These are phyloP conservation scores for Gamarada debralockiae DNA, from an alignment of 495 filamentous ascomycete species.

Conservation along the genomic window DNA sequence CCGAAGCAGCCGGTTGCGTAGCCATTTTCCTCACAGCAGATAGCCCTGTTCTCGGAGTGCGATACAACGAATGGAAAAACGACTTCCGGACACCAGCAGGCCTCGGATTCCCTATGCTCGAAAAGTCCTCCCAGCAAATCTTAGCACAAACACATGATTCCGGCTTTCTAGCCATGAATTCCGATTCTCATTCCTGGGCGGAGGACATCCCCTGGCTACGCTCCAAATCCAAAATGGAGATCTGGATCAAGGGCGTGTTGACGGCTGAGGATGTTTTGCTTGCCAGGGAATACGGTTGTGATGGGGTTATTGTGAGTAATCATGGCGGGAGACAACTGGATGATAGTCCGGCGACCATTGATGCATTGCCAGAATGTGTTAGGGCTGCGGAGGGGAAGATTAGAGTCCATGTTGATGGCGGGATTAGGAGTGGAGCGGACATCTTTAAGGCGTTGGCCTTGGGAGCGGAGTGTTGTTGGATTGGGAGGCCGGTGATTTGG, in stretches of 20 bases:
- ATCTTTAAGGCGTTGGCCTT: constrained; percentile 57
- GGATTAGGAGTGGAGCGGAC: constrained; percentile 57
- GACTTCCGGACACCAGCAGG: constrained; percentile 11
- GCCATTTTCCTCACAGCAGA: constrained; percentile 65
- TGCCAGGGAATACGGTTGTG: constrained; percentile 47
- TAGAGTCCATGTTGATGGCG: constrained; percentile 62
- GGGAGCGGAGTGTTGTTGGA: constrained; percentile 36
- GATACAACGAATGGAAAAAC: constrained; percentile 44
- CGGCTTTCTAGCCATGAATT: constrained; percentile 27
- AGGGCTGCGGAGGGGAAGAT: constrained; percentile 49
- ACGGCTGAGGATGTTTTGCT: constrained; percentile 52
- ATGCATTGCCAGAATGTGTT: constrained; percentile 58
- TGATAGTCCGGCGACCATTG: constrained; percentile 52
- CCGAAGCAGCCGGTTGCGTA: constrained; percentile 52
- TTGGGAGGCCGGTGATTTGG: constrained; percentile 38
- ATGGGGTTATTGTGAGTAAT: constrained; percentile 58
- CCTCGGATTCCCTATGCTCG: constrained; percentile 3
- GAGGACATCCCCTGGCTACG: constrained; percentile 53
- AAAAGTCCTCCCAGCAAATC: constrained; percentile 5
- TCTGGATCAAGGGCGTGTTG: constrained; percentile 64
- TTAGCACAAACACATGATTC: constrained; percentile 24
- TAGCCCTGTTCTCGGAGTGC: constrained; percentile 55
- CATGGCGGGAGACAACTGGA: constrained; percentile 65
- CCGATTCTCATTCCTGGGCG: constrained; percentile 33
- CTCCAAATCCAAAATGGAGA: constrained; percentile 34